Conservation (phyloP, 176 grass and related monocot species). For the Musa troglodytarum region DNA sequence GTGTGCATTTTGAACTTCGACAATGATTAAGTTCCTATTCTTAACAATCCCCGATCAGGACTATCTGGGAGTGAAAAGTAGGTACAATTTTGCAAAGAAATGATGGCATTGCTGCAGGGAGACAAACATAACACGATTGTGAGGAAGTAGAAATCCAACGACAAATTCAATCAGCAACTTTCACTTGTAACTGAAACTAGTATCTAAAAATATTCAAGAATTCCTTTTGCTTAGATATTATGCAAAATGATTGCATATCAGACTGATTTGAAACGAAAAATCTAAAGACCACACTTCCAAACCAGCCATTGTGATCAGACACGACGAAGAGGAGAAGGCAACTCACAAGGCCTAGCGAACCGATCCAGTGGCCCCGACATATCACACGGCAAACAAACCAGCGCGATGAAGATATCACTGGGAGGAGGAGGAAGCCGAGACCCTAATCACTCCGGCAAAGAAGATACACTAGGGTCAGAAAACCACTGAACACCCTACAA, state of each 20-base stretch:
- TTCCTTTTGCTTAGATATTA: background rate
- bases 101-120: too few relatives aligned
- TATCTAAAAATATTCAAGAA: background rate
- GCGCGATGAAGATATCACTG: background rate
- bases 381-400: background rate
- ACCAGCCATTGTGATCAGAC: too few relatives aligned
- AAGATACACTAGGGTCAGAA: background rate
- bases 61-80: too few relatives aligned
- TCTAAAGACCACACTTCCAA: background rate
- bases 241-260: background rate
- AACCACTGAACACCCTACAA: background rate
- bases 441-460: background rate
- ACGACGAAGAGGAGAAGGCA: background rate
- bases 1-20: too few relatives aligned
- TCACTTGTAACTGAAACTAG: too few relatives aligned
- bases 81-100: too few relatives aligned
- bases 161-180: too few relatives aligned
- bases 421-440: background rate
- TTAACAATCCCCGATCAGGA: too few relatives aligned
- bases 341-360: slow-evolving; percentile 16
- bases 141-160: too few relatives aligned
- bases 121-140: too few relatives aligned
- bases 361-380: slow-evolving; percentile 21
- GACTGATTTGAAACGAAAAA: background rate
- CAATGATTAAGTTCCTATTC: too few relatives aligned